Evolutionary conservation across 768 basidiomycete genomes (phyloP).

Genomic region (Hirschioporus abietinus): DNA sequence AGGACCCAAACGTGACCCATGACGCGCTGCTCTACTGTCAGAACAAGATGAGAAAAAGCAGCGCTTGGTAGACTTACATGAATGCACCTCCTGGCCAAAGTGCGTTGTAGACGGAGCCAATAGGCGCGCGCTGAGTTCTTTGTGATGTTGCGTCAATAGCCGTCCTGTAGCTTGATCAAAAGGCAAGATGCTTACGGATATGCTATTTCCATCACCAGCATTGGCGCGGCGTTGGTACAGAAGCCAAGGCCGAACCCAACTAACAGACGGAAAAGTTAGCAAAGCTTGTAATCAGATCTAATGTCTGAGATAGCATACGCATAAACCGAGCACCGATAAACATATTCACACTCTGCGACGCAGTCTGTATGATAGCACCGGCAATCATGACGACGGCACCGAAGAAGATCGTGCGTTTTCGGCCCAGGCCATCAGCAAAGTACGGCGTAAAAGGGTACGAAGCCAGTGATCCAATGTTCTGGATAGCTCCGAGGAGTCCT

Average conservation of each 20-base stretch:
- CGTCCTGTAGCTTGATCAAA: too few species aligned
- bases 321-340: conserved; percentile 30
- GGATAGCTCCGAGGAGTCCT: neutral
- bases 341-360: conserved; percentile 26
- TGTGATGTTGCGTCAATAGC: too few species aligned
- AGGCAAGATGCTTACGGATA: conserved; percentile 20
- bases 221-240: conserved; percentile 28
- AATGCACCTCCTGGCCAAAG: conserved; percentile 29
- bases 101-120: conserved; percentile 30
- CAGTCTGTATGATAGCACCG: conserved; percentile 28
- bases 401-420: conserved; percentile 24
- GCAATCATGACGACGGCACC: conserved; percentile 29
- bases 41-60: neutral
- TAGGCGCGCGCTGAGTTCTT: conserved; percentile 29
- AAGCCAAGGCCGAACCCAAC: conserved; percentile 28
- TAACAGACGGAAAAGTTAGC: neutral
- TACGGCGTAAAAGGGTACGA: conserved; percentile 27
- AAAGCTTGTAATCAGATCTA: conserved; percentile 3
- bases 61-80: conserved; percentile 6
- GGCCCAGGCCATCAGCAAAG: conserved; percentile 26
- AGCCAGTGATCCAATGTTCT: conserved; percentile 25
- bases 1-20: conserved; percentile 30
- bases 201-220: conserved; percentile 34
- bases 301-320: neutral
- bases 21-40: neutral